phyloP scores from a whole-genome alignment of 129 eudicot species.

The Helichrysum umbraculigerum region DNA sequence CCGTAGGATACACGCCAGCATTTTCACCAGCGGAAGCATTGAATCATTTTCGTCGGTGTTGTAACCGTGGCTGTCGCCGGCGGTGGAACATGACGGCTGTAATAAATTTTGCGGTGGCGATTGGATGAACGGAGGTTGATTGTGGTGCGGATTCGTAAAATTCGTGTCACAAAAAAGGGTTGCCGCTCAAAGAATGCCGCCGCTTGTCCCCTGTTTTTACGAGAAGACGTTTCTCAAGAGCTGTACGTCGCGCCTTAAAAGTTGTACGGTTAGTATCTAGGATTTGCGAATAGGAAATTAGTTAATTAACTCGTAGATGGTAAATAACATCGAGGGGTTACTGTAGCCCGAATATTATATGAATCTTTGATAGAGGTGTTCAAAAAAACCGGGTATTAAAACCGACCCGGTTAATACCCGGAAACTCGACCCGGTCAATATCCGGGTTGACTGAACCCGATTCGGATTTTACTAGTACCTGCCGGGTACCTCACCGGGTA shows the following conservation, averaged over 20 bases:
- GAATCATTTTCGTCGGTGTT: slow-evolving; percentile 29
- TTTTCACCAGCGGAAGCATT: slow-evolving; percentile 29
- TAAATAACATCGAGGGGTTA: too few relatives aligned
- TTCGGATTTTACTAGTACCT: too few relatives aligned
- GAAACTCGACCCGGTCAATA: too few relatives aligned
- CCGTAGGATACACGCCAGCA: slow-evolving; percentile 31
- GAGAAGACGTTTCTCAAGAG: background rate
- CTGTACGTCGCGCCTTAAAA: background rate
- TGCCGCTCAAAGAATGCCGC: slow-evolving; percentile 11
- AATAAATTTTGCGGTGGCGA: slow-evolving; percentile 2
- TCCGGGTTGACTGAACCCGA: too few relatives aligned
- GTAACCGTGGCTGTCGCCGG: slow-evolving; percentile 24
- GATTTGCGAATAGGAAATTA: too few relatives aligned
- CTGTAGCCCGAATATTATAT: too few relatives aligned
- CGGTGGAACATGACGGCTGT: slow-evolving; percentile 16
- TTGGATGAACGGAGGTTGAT: slow-evolving; percentile 19
- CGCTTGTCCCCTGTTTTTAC: background rate
- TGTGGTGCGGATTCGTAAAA: slow-evolving; percentile 23
- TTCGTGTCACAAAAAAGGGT: slow-evolving; percentile 19
- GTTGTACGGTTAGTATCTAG: background rate
- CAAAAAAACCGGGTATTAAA: too few relatives aligned
- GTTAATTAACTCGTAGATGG: too few relatives aligned
- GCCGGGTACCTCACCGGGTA: too few relatives aligned
- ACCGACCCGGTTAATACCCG: too few relatives aligned
- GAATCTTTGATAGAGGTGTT: too few relatives aligned